A percentile compares a stretch with the other conserved stretches of the same genome.
Conservation (phyloP, 2,329 filamentous ascomycete species). For the Fusarium nanum region DNA sequence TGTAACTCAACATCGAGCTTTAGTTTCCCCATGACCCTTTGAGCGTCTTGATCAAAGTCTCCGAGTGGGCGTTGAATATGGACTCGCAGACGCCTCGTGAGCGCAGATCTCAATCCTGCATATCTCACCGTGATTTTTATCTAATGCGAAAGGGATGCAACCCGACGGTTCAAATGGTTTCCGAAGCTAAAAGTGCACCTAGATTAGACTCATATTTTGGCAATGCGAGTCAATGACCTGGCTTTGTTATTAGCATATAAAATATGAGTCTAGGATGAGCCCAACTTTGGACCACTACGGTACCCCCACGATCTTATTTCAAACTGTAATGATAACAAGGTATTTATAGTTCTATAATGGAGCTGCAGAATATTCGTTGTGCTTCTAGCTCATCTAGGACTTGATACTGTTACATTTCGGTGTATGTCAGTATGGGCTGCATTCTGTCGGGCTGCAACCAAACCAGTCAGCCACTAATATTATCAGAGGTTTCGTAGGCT, state of each 20-base stretch:
- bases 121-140: constrained; percentile 22
- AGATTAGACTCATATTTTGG: background rate
- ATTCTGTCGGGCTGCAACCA: background rate
- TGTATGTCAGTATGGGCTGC: constrained; percentile 5
- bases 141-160: background rate
- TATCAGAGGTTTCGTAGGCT: background rate
- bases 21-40: constrained; percentile 33
- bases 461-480: background rate
- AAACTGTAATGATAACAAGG: background rate
- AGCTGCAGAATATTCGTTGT: background rate
- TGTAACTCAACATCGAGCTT: constrained; percentile 19
- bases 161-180: background rate
- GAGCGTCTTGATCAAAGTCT: constrained; percentile 7
- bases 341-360: background rate
- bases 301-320: background rate
- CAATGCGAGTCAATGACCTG: background rate
- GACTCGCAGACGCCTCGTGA: constrained; percentile 16
- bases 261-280: background rate
- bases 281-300: background rate
- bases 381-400: background rate
- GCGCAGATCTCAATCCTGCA: constrained; percentile 31
- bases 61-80: constrained; percentile 10
- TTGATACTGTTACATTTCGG: constrained; percentile 16
- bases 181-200: background rate
- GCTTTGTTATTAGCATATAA: background rate